Base-by-base conservation (phyloP, 305 asterid genomes). In the Solanum hybrid region DNA sequence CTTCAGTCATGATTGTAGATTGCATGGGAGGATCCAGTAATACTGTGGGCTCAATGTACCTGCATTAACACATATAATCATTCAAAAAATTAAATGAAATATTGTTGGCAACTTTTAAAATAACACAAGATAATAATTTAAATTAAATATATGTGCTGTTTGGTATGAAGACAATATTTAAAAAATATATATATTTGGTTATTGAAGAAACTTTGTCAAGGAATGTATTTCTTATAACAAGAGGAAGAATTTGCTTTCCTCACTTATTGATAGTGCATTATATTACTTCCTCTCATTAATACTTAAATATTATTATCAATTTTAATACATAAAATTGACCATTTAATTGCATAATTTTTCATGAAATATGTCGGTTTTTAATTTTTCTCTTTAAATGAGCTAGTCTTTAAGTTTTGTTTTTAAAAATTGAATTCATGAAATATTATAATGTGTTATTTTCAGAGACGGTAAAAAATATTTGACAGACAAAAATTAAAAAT, bases 11-110 rank as follows among this genome's bases (percentile, higher is more conserved):
- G 78, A 97, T 92, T 88, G 91, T 87, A 89, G 99, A 90, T 26
- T 91, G 82, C 37, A 92, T 89, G 2, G 99, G 99, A 90, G 98
- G 98, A 93, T 97, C 96, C 70, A 97, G 41, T 90, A 97, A 75
- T 86, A 97, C 8, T 22, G 99, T 97, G 41, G 99, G 98, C 88
- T 95, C 98, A 13, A 97, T 92, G 87, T 92, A 95, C 89, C 98
- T 96, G 95, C 89, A 91, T 38, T 12, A 5, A 81, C 26, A 79
- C 17, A 33, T 32, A 7, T 32, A 22, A 33, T 78, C 27, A 78
- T 4, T 38, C 85, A n/a, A 79, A 20, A 6, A 51, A 14, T 10
- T 38, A 26, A 77, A 32, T 29, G 31, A 29, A 38, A 3, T 26
- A 26, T 38, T 14, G 61, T 1, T 14, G 8, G 8, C 24, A 82